Evolutionary conservation across 257 asterid genomes (phyloP).

Genomic region (Nicotiana noctiflora): DNA sequence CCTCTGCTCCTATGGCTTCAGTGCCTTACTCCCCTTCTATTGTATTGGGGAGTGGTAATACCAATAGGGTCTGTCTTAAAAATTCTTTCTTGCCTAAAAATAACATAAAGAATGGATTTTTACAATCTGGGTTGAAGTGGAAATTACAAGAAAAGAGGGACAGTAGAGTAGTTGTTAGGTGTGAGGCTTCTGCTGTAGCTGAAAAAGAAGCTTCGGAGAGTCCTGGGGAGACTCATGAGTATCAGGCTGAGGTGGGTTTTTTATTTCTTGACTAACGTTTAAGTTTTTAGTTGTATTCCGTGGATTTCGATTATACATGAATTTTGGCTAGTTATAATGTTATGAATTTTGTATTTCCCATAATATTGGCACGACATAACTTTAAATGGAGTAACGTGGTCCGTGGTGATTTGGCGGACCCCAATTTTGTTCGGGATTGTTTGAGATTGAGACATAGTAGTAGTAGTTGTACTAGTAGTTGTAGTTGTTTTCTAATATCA

Average conservation of each 20-base stretch:
- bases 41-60: constrained; percentile 25
- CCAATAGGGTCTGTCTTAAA: constrained; percentile 33
- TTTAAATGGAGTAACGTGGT: too few relatives aligned
- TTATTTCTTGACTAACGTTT: not conserved
- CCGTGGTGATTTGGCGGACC: too few relatives aligned
- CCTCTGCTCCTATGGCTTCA: constrained; percentile 50
- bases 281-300: not conserved
- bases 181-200: constrained; percentile 82
- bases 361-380: too few relatives aligned
- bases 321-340: not conserved
- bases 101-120: constrained; percentile 43
- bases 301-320: not conserved
- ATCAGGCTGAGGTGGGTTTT: constrained; percentile 84
- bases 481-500: too few relatives aligned
- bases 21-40: constrained; percentile 38
- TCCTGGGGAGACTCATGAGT: constrained; percentile 65
- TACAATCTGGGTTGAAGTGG: constrained; percentile 60
- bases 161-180: constrained; percentile 56
- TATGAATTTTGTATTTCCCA: too few relatives aligned
- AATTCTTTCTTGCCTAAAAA: constrained; percentile 47
- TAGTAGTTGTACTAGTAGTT: too few relatives aligned
- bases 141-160: constrained; percentile 42
- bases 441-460: too few relatives aligned
- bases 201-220: constrained; percentile 79
- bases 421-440: too few relatives aligned